Conservation (phyloP, 2,329 filamentous ascomycete genomes). For the Tolypocladium amazonense region DNA sequence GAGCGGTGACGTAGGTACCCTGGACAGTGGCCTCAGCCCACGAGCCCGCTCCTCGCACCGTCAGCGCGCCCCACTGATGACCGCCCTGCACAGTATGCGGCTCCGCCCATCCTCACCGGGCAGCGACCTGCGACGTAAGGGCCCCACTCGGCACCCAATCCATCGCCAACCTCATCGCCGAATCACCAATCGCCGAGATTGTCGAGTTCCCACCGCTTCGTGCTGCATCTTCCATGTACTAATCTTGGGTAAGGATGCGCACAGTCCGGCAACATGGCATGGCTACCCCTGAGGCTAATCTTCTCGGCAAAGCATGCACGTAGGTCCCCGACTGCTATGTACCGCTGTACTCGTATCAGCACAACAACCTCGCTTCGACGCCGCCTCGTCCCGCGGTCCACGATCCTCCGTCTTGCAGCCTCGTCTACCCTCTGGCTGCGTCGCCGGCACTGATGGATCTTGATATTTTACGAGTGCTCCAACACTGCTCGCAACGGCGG, state of each 20-base stretch:
- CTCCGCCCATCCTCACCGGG: neutral
- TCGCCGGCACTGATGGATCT: neutral
- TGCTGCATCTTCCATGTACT: neutral
- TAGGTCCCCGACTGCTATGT: no score
- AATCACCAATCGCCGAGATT: neutral
- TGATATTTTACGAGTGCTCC: neutral
- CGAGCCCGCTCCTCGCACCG: neutral
- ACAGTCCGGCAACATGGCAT: neutral
- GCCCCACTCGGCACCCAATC: neutral
- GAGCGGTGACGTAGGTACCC: slow-evolving; percentile 4
- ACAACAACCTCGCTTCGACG: neutral
- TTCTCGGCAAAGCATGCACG: neutral
- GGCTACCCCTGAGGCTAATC: neutral
- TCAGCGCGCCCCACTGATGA: neutral
- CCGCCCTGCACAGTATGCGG: slow-evolving; percentile 4
- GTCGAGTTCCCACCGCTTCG: neutral
- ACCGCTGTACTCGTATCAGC: neutral
- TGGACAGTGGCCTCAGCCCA: neutral
- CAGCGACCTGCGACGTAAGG: neutral
- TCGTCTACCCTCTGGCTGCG: neutral
- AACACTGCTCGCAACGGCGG: neutral
- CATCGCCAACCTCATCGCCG: neutral
- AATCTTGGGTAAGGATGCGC: neutral
- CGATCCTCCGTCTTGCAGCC: slow-evolving; percentile 1
- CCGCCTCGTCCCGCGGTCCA: slow-evolving; percentile 1